Evolutionary conservation across 495 filamentous ascomycete species (phyloP).

Genomic region (Delitschia confertaspora): DNA sequence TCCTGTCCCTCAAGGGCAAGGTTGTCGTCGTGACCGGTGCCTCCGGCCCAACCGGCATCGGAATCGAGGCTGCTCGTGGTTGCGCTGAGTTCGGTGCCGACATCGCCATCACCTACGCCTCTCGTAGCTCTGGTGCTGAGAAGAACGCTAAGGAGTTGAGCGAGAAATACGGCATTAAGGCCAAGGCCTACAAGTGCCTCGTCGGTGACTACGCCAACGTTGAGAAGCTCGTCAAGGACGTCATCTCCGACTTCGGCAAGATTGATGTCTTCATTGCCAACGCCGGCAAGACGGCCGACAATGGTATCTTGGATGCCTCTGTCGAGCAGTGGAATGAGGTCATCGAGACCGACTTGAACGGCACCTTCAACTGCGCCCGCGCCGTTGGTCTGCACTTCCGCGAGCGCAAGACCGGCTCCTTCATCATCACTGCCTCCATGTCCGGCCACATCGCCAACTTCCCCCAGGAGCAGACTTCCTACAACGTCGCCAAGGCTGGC

Average conservation of each 20-base stretch:
- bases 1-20: conserved; percentile 66
- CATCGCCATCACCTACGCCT: conserved; percentile 59
- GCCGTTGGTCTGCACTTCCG: conserved; percentile 64
- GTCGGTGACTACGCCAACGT: conserved; percentile 47
- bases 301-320: conserved; percentile 53
- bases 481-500: conserved; percentile 82
- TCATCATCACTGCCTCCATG: conserved; percentile 74
- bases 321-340: conserved; percentile 61
- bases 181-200: conserved; percentile 56
- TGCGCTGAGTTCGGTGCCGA: conserved; percentile 66
- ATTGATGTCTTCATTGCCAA: conserved; percentile 63
- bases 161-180: conserved; percentile 55
- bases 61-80: conserved; percentile 63
- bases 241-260: conserved; percentile 55
- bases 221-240: conserved; percentile 41
- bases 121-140: conserved; percentile 51
- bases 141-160: conserved; percentile 54
- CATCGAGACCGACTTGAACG: conserved; percentile 70
- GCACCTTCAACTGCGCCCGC: conserved; percentile 72
- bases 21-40: conserved; percentile 64
- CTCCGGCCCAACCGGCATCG: conserved; percentile 60
- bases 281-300: conserved; percentile 56
- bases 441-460: conserved; percentile 81
- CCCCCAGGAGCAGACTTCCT: conserved; percentile 75
- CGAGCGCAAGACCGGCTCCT: conserved; percentile 61